phyloP scores from a whole-genome alignment of 78 protist genomes.

The Protostelium mycophagum region DNA sequence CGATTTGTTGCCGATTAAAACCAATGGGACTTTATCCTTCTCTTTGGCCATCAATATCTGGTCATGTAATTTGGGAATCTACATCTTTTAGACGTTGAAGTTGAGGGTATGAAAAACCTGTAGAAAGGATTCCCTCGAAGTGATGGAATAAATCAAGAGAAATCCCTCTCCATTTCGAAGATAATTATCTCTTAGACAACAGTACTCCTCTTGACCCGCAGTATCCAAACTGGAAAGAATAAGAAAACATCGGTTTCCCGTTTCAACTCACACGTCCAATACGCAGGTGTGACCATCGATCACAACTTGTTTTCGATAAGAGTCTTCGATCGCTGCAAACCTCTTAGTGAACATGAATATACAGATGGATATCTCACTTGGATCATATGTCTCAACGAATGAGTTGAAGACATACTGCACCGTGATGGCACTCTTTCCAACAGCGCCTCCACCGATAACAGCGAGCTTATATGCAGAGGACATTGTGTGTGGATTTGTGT shows the following conservation, averaged over 20 bases:
- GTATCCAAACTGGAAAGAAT: slow-evolving; percentile 85
- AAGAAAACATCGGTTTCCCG: slow-evolving; percentile 10
- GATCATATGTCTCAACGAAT: background rate
- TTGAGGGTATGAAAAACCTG: too few relatives aligned
- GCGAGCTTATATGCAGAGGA: slow-evolving; percentile 2
- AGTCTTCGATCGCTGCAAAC: slow-evolving; percentile 95
- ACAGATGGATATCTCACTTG: background rate
- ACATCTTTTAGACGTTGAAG: too few relatives aligned
- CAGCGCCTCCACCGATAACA: slow-evolving; percentile 5
- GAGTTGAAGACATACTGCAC: background rate
- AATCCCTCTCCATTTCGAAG: slow-evolving; percentile 51
- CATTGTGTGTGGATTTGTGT: too few relatives aligned
- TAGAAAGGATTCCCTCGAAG: slow-evolving; percentile 20
- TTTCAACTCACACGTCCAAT: slow-evolving; percentile 49
- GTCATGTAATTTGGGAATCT: background rate
- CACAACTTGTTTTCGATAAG: slow-evolving; percentile 86
- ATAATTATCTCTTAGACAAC: slow-evolving; percentile 73
- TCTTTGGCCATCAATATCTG: slow-evolving; percentile 17
- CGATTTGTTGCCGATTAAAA: slow-evolving; percentile 88
- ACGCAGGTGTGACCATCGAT: slow-evolving; percentile 48
- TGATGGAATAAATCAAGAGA: slow-evolving; percentile 39
- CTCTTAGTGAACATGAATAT: background rate
- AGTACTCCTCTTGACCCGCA: slow-evolving; percentile 93
- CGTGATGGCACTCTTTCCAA: slow-evolving; percentile 1
- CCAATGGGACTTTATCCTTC: slow-evolving; percentile 34